Evolutionary conservation across 176 grass and related monocot genomes (phyloP).

Genomic region (Oryza punctata): DNA sequence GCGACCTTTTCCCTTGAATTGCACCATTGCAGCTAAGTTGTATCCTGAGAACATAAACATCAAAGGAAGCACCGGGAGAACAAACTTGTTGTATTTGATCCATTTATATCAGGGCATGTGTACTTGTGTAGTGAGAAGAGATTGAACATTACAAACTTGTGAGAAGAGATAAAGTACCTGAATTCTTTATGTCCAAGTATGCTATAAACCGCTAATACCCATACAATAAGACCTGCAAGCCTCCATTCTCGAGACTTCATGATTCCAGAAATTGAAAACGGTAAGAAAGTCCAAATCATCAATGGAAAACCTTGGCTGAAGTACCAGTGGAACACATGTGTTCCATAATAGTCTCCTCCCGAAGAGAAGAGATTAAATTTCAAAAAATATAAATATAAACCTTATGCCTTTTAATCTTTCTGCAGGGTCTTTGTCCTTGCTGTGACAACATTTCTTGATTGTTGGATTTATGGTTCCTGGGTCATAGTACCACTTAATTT

Average conservation of each 20-base stretch:
- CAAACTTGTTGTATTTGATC: conserved; percentile 63
- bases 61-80: conserved; percentile 89
- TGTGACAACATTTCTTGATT: conserved; percentile 67
- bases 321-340: conserved; percentile 88
- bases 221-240: conserved; percentile 70
- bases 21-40: conserved; percentile 62
- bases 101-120: conserved; percentile 4
- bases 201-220: conserved; percentile 93
- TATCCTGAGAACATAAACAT: conserved; percentile 91
- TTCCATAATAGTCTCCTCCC: conserved; percentile 93
- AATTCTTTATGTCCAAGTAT: conserved; percentile 97
- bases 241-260: conserved; percentile 74
- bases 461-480: conserved; percentile 72
- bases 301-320: conserved; percentile 92
- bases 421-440: conserved; percentile 73
- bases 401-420: conserved; percentile 20
- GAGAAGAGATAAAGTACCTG: conserved; percentile 55
- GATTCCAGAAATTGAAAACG: conserved; percentile 64
- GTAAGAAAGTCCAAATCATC: conserved; percentile 89
- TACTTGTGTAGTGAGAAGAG: background rate
- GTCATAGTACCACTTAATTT: conserved; percentile 90
- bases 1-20: conserved; percentile 40
- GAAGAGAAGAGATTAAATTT: conserved; percentile 94
- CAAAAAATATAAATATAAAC: conserved; percentile 64
- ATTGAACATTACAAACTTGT: conserved; percentile 13